These are phyloP conservation scores for Diaporthe humulicola DNA, from an alignment of 2,329 filamentous ascomycete genomes.

Conservation along the genomic window DNA sequence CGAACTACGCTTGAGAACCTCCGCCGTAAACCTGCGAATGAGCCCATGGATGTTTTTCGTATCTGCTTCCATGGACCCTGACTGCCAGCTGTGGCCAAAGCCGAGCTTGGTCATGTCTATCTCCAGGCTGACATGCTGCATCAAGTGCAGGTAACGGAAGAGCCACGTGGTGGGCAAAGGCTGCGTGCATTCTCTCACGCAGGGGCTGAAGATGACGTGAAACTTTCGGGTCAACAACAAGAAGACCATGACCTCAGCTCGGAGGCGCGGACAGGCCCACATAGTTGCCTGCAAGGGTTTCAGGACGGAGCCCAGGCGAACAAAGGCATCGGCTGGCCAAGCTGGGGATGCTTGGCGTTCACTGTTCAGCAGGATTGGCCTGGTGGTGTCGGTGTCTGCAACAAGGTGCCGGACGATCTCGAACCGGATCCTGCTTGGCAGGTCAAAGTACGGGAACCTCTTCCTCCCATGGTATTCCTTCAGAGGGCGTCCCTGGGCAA, in stretches of 20 bases:
- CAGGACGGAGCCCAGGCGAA: slow-evolving; percentile 46
- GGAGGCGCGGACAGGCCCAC: slow-evolving; percentile 51
- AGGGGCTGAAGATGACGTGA: slow-evolving; percentile 56
- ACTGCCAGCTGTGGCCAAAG: slow-evolving; percentile 47
- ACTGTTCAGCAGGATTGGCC: slow-evolving; percentile 45
- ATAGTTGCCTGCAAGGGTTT: slow-evolving; percentile 45
- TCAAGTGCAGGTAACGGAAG: slow-evolving; percentile 51
- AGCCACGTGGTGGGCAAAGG: slow-evolving; percentile 54
- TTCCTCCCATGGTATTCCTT: slow-evolving; percentile 10
- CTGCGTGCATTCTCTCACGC: slow-evolving; percentile 48
- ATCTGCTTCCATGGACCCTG: slow-evolving; percentile 44
- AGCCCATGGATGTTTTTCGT: slow-evolving; percentile 45
- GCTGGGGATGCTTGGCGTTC: slow-evolving; percentile 49
- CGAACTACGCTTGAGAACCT: slow-evolving; percentile 44
- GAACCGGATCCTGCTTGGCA: slow-evolving; percentile 44
- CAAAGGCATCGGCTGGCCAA: slow-evolving; percentile 54
- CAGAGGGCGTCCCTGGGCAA: slow-evolving; percentile 23
- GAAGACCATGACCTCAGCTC: slow-evolving; percentile 52
- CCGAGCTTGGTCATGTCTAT: slow-evolving; percentile 56
- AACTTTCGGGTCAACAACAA: slow-evolving; percentile 53
- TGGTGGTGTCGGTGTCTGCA: slow-evolving; percentile 38
- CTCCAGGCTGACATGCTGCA: slow-evolving; percentile 55
- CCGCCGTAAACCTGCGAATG: slow-evolving; percentile 47
- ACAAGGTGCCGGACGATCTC: slow-evolving; percentile 43
- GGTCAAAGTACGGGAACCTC: slow-evolving; percentile 42